Percentiles rank a stretch among this genome's conserved stretches.
Conservation (phyloP, 2,329 filamentous ascomycete genomes). For the Ophiostoma sp. region DNA sequence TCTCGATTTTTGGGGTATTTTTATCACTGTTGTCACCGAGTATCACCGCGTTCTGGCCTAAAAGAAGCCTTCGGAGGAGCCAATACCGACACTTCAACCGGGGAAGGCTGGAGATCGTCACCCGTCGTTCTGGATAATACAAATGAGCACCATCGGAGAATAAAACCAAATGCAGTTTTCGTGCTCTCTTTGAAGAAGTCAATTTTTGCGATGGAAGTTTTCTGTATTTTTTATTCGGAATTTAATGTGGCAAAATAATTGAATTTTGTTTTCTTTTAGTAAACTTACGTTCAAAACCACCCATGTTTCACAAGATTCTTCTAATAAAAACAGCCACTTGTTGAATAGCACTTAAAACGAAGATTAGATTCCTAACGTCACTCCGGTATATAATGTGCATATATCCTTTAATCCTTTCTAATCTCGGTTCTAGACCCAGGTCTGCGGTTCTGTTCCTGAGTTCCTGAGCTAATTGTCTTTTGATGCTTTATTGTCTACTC, state of each 20-base stretch:
- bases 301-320: no score
- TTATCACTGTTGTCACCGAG: background rate
- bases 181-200: no score
- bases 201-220: no score
- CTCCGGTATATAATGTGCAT: background rate
- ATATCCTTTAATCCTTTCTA: background rate
- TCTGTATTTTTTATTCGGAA: no score
- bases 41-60: background rate
- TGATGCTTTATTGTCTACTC: background rate
- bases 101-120: background rate
- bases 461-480: background rate
- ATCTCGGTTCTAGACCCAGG: conserved; percentile 1
- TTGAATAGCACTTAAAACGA: no score
- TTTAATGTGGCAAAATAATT: no score
- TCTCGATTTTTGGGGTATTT: background rate
- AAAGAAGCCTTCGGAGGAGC: conserved; percentile 15
- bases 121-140: background rate
- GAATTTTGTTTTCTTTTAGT: no score
- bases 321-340: no score
- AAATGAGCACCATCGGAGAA: background rate
- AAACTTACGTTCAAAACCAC: no score
- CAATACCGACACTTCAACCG: conserved; percentile 18
- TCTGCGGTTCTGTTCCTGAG: background rate
- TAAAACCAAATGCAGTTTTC: background rate
- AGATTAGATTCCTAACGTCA: no score